These are phyloP conservation scores for Aotearoamyces nothofagi DNA, from an alignment of 2,329 filamentous ascomycete species.

Conservation along the genomic window DNA sequence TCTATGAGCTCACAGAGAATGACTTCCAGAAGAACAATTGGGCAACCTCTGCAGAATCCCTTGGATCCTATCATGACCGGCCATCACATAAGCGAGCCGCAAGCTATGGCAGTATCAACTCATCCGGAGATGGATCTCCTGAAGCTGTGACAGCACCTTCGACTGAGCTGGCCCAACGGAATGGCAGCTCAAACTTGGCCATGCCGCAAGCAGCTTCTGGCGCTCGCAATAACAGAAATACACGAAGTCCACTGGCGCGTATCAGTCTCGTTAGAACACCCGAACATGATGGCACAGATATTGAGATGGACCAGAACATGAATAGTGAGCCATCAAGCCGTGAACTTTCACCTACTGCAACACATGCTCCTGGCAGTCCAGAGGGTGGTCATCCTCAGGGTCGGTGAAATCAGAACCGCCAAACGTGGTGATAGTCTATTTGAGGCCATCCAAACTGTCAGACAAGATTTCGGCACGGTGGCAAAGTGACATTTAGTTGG, in stretches of 20 bases:
- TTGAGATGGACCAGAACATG: slow-evolving; percentile 8
- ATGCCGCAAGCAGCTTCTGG: slow-evolving; percentile 9
- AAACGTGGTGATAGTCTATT: too few relatives aligned
- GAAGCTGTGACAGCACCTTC: background rate
- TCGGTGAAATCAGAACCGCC: too few relatives aligned
- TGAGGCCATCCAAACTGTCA: too few relatives aligned
- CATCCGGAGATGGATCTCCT: slow-evolving; percentile 6
- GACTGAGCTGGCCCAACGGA: slow-evolving; percentile 2
- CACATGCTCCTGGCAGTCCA: too few relatives aligned
- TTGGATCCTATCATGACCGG: slow-evolving; percentile 13
- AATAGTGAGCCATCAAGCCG: too few relatives aligned
- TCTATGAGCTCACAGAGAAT: slow-evolving; percentile 33
- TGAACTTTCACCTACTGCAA: too few relatives aligned
- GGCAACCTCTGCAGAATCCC: slow-evolving; percentile 23
- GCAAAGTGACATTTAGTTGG: too few relatives aligned
- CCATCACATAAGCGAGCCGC: slow-evolving; percentile 7
- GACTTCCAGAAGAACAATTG: slow-evolving; percentile 26
- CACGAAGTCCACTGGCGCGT: slow-evolving; percentile 21
- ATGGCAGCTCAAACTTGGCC: slow-evolving; percentile 8
- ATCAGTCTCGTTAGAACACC: slow-evolving; percentile 18
- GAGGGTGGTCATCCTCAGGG: too few relatives aligned
- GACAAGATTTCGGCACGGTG: too few relatives aligned
- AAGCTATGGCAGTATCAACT: slow-evolving; percentile 5
- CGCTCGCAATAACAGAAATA: slow-evolving; percentile 11
- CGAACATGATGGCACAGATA: slow-evolving; percentile 11